Base-by-base conservation (phyloP, 1,284 basidiomycete species). In the Stygiomarasmius scandens region DNA sequence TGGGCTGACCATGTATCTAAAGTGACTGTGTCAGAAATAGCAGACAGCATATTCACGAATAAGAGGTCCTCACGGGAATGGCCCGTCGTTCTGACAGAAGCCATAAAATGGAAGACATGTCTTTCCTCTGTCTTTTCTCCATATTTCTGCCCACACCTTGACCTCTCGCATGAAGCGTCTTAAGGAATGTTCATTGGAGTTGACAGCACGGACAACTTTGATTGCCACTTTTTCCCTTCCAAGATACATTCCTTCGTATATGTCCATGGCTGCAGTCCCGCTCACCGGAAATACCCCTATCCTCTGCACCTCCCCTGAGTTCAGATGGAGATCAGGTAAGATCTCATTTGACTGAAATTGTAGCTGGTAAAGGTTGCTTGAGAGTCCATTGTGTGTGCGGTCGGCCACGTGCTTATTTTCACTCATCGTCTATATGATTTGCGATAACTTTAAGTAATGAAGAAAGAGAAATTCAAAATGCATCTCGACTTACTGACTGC, bases 71-170 rank as follows among this genome's bases (percentile, higher is more conserved):
- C 29, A 82, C 78, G 82, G 81, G 53, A 79, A 84, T 12, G 80
- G 80, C 0, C 81, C 81, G 58, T 84, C 81, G 29, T 71, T 72
- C 58, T 80, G 76, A 56, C 77, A 78, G 60, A 79, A 83, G 2
- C 83, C 83, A 60, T 80, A 84, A 56, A 85, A 81, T 0, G 83
- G 83, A 1, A 85, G 71, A 46, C 83, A 80, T 56, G 82, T 74
- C 43, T 69, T 71, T 41, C 83, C 83, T 38, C 71, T 70, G 56
- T 85, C 83, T 10, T 67, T 66, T 55, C 77, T 74, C 80, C 81
- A 84, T n/a, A 85, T 72, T 45, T 74, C 72, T 22, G 74, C 72
- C 82, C 83, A 85, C 29, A 85, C 79, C n/a, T 75, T 72, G 4
- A 80, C 77, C 65, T 85, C 83, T 32, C 81, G 66, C 52, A 71